Evolutionary conservation across 495 filamentous ascomycete genomes (phyloP).

Genomic region (Talaromyces ruber): DNA sequence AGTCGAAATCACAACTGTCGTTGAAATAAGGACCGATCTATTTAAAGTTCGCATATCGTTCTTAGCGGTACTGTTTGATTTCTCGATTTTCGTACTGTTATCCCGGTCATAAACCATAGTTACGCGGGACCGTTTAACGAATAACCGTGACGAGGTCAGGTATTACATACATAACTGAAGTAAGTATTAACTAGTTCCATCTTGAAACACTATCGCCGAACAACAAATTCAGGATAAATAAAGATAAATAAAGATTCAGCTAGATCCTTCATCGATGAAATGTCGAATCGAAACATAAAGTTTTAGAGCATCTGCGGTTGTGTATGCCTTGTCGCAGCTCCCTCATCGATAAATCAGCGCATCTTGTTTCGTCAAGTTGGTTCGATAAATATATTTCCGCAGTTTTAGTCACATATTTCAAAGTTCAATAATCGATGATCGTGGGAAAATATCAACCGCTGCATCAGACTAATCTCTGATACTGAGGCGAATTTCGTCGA

Average conservation of each 20-base stretch:
- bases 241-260: constrained; percentile 1
- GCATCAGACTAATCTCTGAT: neutral
- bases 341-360: neutral
- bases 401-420: neutral
- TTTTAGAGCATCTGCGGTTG: neutral
- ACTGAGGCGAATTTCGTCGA: neutral
- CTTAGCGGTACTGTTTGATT: constrained; percentile 1
- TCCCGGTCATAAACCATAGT: neutral
- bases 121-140: neutral
- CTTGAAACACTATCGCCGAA: constrained; percentile 4
- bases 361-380: neutral
- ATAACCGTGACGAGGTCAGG: constrained; percentile 6
- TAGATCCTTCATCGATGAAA: neutral
- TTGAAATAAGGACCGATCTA: constrained; percentile 2
- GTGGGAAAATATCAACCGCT: too few species aligned
- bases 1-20: neutral
- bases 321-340: neutral
- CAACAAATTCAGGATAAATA: constrained; percentile 6
- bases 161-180: constrained; percentile 4
- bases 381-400: neutral
- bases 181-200: constrained; percentile 5
- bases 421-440: neutral
- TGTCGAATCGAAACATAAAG: neutral
- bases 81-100: neutral
- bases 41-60: constrained; percentile 1